Evolutionary conservation across 2,329 filamentous ascomycete species (phyloP), one percentile per base, ranked within the genome.

Genomic region (Scorias spongiosa): DNA sequence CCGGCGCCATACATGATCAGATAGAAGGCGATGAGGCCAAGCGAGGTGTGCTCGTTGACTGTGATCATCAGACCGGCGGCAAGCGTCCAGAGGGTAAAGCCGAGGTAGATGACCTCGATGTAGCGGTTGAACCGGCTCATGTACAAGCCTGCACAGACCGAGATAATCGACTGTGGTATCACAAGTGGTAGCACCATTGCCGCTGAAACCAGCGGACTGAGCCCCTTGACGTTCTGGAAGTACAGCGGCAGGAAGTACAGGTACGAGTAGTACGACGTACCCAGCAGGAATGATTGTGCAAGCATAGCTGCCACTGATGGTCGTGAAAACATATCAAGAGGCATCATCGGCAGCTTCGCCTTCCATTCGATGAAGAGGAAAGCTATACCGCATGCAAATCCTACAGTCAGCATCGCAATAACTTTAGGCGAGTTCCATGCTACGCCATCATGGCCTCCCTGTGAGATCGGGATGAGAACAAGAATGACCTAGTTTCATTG

Each of bases 241-340:
- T 76, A 81, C 0, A 80, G 61, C 1, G 76, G 76, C 5, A 80
- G 56, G 51, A 75, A 80, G 57, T 78, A 80, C 1, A 80, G 59
- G 45, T 70, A 70, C 2, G 69, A 64, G 50, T 78, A 77, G 51
- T 77, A 80, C 1, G 72, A 70, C 11, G 72, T 63, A 5, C 78
- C 76, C 17, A 79, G 68, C 17, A 82, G 59, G 49, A 81, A 72
- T 53, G 70, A 74, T 52, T 81, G 74, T 2, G 68, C 36, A 40
- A 81, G 61, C 47, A 82, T 68, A 7, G 72, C 64, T 17, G 64
- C 62, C 7, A 81, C 64, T 6, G 75, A 66, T 14, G 61, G 60
- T 47, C 68, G 75, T 32, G 62, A 66, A 58, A 78, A 80, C 32
- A 80, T 68, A 7, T 63, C 58, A 5, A 75, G 66, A 66, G 48